Base-by-base conservation (phyloP, 2,329 filamentous ascomycete genomes). In the Penicillium oxalicum region DNA sequence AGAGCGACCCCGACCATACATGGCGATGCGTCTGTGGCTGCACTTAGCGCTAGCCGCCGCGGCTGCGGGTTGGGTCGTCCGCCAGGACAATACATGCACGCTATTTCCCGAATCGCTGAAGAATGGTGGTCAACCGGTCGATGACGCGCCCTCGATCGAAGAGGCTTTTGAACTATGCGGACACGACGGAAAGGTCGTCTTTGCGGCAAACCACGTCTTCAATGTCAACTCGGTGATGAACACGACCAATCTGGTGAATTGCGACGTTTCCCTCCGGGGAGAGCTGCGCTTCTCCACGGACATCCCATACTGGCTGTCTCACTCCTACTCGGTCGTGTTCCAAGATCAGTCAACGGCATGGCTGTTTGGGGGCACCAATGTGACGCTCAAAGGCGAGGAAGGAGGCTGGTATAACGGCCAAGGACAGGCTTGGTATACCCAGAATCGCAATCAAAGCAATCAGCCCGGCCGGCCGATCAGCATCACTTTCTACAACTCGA, bases 361-460 rank as follows among this genome's bases (percentile, higher is more conserved):
- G 74, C 64, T 75, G 45, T 72, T 81, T 52, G 78, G 79, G 12
- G 80, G 80, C 4, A 64, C 75, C 9, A 71, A 74, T 29, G 66
- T 84, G 25, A 61, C 66, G 8, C 71, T 77, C 51, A 66, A 76
- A 32, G 79, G 78, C 8, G 64, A 75, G 54, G 75, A 75, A 9
- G 62, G 64, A 18, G 80, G 80, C 4, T 80, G 75, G 2, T 64
- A 83, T 11, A 72, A 82, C 57, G 80, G 80, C 8, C 82, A 83
- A 56, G 80, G 80, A 2, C 76, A 82, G 56, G 70, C 73, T 2
- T 83, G 80, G 80, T 82, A 83, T 56, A 58, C 57, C 1, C 51
- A 55, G 70, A 78, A 51, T 77, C 73, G 61, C 70, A 72, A 42
- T 61, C 66, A 27, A 67, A 71, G 68, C 29, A 80, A 80, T 51